Evolutionary conservation across 2,329 filamentous ascomycete species (phyloP), one percentile per base, ranked within the genome.

Genomic region (Arthroderma uncinatum): DNA sequence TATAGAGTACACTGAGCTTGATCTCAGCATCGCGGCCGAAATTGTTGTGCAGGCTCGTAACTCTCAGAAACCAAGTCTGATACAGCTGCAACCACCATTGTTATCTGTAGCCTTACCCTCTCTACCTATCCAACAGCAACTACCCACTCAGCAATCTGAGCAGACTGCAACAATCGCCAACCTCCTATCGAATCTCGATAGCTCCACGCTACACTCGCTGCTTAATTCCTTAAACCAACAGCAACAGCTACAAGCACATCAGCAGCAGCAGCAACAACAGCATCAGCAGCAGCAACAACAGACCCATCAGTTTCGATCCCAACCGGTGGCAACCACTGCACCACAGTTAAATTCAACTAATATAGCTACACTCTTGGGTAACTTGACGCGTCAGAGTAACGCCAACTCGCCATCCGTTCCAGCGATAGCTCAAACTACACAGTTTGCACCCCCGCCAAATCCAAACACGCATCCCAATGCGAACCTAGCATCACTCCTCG

Each of bases 1-100:
- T 47, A 7, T 57, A 82, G 86, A 94, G 68, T 97, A 97, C 68
- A 82, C 86, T 58, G 84, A 91, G 64, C 78, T 96, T 1, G 86
- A 94, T 36, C 87, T 90, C 0, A 71, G 76, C 4, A 83, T 90
- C 48, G 89, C 88, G 2, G 88, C 87, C 14, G 88, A 94, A 64
- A 81, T 97, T 14, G 86, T 95, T 58, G 70, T 85, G 42, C 82
- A 89, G 58, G 82, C 74, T 14, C 72, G 70, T 37, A 64, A 68
- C 5, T 60, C 61, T 34, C 69, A 70, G 55, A 70, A 67, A 53
- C 64, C 64, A 66, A 66, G 64, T 65, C 64, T 64, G 21, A 67
- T 25, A 47, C 33, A 37, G 42, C 67, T 63, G 54, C 66, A 67
- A 52, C 72, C 66, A 50, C 69, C 48, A 61, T 30, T 65, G 58